Percentiles rank a stretch among this genome's conserved stretches.
These are phyloP conservation scores for Trichoderma koningiopsis DNA, from an alignment of 2,329 filamentous ascomycete species.

Conservation along the genomic window DNA sequence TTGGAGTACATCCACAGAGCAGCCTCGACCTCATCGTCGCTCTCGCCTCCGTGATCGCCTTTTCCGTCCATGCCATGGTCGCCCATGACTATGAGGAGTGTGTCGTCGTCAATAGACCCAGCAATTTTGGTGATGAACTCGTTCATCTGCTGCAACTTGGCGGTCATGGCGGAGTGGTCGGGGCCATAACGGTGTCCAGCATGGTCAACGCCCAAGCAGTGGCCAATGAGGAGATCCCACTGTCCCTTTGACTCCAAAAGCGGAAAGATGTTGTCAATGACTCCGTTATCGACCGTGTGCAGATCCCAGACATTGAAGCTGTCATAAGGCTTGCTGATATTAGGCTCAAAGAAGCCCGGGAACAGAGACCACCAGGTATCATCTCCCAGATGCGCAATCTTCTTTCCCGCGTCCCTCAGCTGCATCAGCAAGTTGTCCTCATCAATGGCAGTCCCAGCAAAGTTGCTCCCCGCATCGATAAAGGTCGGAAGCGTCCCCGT, in stretches of 20 bases:
- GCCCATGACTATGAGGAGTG: slow-evolving; percentile 93
- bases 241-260: slow-evolving; percentile 67
- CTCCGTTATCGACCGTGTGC: slow-evolving; percentile 94
- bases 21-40: slow-evolving; percentile 91
- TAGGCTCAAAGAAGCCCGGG: slow-evolving; percentile 86
- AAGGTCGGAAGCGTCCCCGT: slow-evolving; percentile 95
- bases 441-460: slow-evolving; percentile 91
- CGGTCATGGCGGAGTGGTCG: slow-evolving; percentile 86
- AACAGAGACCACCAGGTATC: slow-evolving; percentile 96
- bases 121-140: slow-evolving; percentile 72
- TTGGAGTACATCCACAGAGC: slow-evolving; percentile 99
- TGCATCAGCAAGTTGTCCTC: slow-evolving; percentile 80
- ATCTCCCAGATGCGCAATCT: slow-evolving; percentile 91
- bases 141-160: slow-evolving; percentile 92
- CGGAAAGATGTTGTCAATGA: slow-evolving; percentile 87
- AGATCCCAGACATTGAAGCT: slow-evolving; percentile 99
- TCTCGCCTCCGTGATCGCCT: slow-evolving; percentile 97
- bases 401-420: slow-evolving; percentile 65
- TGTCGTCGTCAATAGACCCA: slow-evolving; percentile 75
- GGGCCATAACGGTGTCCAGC: slow-evolving; percentile 95
- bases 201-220: slow-evolving; percentile 94
- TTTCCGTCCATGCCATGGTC: slow-evolving; percentile 98
- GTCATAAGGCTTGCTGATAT: slow-evolving; percentile 86
- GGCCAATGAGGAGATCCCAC: slow-evolving; percentile 95
- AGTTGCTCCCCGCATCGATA: slow-evolving; percentile 90